Base-by-base conservation (phyloP, 805 yeast species). In the Myxozyma udenii region DNA sequence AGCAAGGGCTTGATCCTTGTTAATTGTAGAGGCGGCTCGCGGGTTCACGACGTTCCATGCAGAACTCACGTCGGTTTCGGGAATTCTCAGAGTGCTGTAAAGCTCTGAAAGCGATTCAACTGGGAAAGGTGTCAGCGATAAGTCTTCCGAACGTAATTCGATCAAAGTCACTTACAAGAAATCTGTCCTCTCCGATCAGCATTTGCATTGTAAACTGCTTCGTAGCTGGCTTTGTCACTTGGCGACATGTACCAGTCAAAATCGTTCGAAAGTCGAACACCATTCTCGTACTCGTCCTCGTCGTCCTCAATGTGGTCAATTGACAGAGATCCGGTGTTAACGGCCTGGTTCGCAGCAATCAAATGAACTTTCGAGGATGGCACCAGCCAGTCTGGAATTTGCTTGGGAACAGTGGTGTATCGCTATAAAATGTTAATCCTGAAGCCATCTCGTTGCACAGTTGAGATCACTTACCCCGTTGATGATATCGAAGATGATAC, bases 201-300 rank as follows among this genome's bases (percentile, higher is more conserved):
- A 47, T 87, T 81, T 24, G 84, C 76, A 35, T 82, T 74, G 66
- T 89, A 86, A 30, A 93, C 80, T 28, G 84, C 74, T 64, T 87
- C 91, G 69, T 93, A 93, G 14, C 84, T 78, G 1, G 79, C 61
- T 64, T 83, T 81, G 64, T 93, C 98, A 7, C 82, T 77, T 21
- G 97, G 98, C 3, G 96, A 82, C 60, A 93, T 89, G 71, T 93
- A 93, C 98, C 98, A 93, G 66, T 90, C 96, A 65, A 93, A 87
- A 62, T 83, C 87, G 35, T 81, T 76, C 41, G 82, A 74, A 26
- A 76, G 66, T 21, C 80, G 78, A 37, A 82, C 81, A 40, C 84
- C 91, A 44, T 84, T 88, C 58, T 77, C 85, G 48, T 79, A 81
- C 52, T 68, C 73, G 53, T 70, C 74, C 49, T 64, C 68, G 53